Evolutionary conservation across 164 flowering plant species (phyloP).

Genomic region (Euptelea pleiosperma): DNA sequence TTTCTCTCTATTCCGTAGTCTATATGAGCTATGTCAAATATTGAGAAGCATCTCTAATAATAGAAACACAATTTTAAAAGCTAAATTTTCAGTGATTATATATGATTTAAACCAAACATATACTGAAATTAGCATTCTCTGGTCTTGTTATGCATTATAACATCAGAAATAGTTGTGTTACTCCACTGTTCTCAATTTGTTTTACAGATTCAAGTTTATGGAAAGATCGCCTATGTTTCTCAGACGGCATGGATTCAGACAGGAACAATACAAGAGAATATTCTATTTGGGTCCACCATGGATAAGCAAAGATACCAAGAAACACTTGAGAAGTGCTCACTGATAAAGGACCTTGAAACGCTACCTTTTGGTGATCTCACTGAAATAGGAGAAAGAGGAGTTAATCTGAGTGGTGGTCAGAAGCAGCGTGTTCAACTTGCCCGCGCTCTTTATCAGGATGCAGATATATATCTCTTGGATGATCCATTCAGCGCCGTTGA

Average conservation of each 20-base stretch:
- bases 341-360: conserved; percentile 73
- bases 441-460: conserved; percentile 81
- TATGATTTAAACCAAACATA: too few relatives aligned
- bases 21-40: too few relatives aligned
- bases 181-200: neutral
- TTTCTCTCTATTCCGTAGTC: too few relatives aligned
- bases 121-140: too few relatives aligned
- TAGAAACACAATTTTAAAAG: too few relatives aligned
- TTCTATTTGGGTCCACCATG: conserved; percentile 67
- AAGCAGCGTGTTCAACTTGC: conserved; percentile 92
- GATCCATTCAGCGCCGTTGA: conserved; percentile 95
- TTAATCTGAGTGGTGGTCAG: conserved; percentile 92
- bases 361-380: conserved; percentile 74
- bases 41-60: too few relatives aligned
- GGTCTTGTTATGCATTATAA: too few relatives aligned
- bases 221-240: conserved; percentile 78
- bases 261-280: conserved; percentile 72
- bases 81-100: too few relatives aligned
- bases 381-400: conserved; percentile 86
- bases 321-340: conserved; percentile 53
- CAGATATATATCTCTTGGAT: conserved; percentile 79
- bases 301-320: conserved; percentile 50
- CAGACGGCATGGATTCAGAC: conserved; percentile 90
- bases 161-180: neutral
- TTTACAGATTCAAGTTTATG: conserved; percentile 55